Base-by-base conservation (phyloP, 306 rosid species). In the Rosa persica region DNA sequence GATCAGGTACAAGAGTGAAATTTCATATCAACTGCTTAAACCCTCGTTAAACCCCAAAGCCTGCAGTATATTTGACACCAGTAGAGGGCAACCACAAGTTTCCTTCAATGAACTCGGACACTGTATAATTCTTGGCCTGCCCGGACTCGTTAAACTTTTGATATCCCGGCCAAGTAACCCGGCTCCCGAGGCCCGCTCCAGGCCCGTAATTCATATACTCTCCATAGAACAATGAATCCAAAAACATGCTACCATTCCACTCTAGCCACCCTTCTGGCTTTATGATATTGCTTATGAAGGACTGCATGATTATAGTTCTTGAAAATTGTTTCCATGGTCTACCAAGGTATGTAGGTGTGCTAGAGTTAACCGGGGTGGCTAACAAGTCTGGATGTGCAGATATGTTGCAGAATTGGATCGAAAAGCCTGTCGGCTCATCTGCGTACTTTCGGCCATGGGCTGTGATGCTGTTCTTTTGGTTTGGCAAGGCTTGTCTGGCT, bases 261-360 rank as follows among this genome's bases (percentile, higher is more conserved):
- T 87, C 98, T 2, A 95, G 84, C 98, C 98, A 95, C 70, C 98
- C 98, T 75, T 84, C 80, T 12, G 94, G 87, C 75, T 83, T 83
- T 51, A 93, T 65, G 62, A 65, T 84, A 1, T 76, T 47, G 73
- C 90, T 85, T 52, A 93, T 78, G 77, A 76, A 85, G 0, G 91
- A 81, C 44, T 95, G 89, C 93, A 95, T 84, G 72, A 88, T 66
- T 17, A 91, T 23, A 8, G 99, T 89, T 67, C 99, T 60, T 0
- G 99, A 95, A 70, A 72, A 93, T n/a, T 38, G 40, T 88, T 88
- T 93, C 99, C 98, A 95, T 0, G 98, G 99, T 52, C 99, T 83
- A 0, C 99, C 99, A 0, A 95, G 91, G 83, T 86, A 95, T 0
- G 96, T 89, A 2, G 69, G 22, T 0, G 84, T 86, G 47, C 47